Evolutionary conservation across 805 yeast genomes (phyloP).

Genomic region (Barnettozyma botsteinii): DNA sequence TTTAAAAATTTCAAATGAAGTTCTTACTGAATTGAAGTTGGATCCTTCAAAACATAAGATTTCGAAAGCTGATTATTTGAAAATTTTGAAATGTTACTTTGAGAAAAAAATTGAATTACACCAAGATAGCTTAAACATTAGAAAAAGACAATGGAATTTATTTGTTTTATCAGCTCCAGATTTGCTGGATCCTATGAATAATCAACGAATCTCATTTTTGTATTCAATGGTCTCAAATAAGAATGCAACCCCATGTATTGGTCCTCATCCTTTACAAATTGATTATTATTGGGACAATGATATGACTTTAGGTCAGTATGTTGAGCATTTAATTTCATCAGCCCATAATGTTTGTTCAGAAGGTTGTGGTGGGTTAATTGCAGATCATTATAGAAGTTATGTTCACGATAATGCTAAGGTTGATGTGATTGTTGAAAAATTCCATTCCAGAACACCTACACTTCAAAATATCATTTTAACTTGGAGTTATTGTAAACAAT

Average conservation of each 20-base stretch:
- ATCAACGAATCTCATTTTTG: slow-evolving; percentile 72
- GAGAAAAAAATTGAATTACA: slow-evolving; percentile 28
- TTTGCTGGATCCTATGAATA: slow-evolving; percentile 62
- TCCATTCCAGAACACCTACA: slow-evolving; percentile 51
- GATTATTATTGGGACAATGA: slow-evolving; percentile 91
- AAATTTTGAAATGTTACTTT: slow-evolving; percentile 28
- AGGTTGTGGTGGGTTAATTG: slow-evolving; percentile 65
- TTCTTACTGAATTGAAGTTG: slow-evolving; percentile 24
- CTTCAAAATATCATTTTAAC: slow-evolving; percentile 65
- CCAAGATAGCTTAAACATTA: slow-evolving; percentile 27
- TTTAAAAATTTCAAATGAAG: slow-evolving; percentile 16
- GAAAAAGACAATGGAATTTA: slow-evolving; percentile 63
- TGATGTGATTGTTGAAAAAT: slow-evolving; percentile 65
- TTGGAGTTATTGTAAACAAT: slow-evolving; percentile 88
- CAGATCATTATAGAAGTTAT: slow-evolving; percentile 79
- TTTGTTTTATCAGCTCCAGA: slow-evolving; percentile 46
- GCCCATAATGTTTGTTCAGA: slow-evolving; percentile 66
- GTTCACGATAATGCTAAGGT: slow-evolving; percentile 84
- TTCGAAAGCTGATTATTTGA: slow-evolving; percentile 26
- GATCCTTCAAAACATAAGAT: slow-evolving; percentile 7
- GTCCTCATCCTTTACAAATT: slow-evolving; percentile 79
- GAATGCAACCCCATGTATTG: slow-evolving; percentile 86
- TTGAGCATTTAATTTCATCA: slow-evolving; percentile 73
- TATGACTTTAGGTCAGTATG: slow-evolving; percentile 80
- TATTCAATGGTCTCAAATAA: slow-evolving; percentile 79